Evolutionary conservation across 768 basidiomycete species (phyloP).

Genomic region (Daedaleopsis nitida): DNA sequence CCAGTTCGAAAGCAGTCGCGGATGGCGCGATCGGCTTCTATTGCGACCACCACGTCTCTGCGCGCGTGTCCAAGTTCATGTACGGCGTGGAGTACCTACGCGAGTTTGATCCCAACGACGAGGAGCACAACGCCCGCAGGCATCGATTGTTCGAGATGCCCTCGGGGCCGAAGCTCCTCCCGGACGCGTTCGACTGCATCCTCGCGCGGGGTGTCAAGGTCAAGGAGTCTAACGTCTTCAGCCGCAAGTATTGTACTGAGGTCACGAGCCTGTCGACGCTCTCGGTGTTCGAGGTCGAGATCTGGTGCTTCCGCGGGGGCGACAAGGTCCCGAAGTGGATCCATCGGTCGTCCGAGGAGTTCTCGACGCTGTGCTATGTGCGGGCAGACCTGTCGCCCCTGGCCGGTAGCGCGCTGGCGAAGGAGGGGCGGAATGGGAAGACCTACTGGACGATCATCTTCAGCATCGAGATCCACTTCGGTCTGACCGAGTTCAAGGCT

Average conservation of each 20-base stretch:
- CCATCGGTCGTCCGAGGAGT: conserved; percentile 58
- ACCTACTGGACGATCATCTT: conserved; percentile 86
- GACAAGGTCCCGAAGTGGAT: conserved; percentile 76
- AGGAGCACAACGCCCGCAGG: conserved; percentile 64
- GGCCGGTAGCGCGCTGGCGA: conserved; percentile 69
- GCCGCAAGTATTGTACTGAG: conserved; percentile 81
- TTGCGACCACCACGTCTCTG: conserved; percentile 82
- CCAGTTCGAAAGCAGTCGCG: conserved; percentile 81
- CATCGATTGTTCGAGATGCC: conserved; percentile 74
- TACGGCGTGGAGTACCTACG: conserved; percentile 82
- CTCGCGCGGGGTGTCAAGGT: conserved; percentile 70
- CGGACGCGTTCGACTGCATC: conserved; percentile 84
- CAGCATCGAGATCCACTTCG: conserved; percentile 82
- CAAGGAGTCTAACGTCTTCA: conserved; percentile 81
- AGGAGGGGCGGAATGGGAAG: conserved; percentile 63
- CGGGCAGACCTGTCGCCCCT: conserved; percentile 77
- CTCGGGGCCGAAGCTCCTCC: conserved; percentile 74
- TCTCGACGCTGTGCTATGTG: conserved; percentile 77
- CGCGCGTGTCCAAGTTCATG: conserved; percentile 77
- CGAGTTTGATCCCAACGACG: conserved; percentile 63
- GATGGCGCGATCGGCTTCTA: conserved; percentile 86
- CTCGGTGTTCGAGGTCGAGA: conserved; percentile 81
- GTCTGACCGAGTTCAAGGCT: conserved; percentile 79
- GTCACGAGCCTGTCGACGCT: conserved; percentile 74
- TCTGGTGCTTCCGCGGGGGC: conserved; percentile 84